A percentile compares a stretch with the other conserved stretches of the same genome.
phyloP scores from a whole-genome alignment of 208 protist genomes.

The Leishmania guyanensis region DNA sequence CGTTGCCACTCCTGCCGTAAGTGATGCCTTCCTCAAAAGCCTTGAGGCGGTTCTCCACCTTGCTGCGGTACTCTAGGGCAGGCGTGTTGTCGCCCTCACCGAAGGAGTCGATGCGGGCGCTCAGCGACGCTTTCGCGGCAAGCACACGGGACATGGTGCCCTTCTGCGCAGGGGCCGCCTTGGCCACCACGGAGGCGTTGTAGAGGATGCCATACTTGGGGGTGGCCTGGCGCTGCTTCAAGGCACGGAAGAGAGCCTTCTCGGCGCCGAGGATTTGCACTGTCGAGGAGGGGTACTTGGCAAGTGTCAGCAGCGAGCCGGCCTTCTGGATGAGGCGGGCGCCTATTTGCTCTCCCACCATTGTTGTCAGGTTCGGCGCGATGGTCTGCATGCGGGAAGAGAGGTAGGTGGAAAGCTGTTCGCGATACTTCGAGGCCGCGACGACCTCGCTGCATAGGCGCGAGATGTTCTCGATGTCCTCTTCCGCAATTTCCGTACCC shows the following conservation, averaged over 20 bases:
- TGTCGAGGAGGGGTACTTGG: constrained; percentile 99
- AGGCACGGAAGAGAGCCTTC: constrained; percentile 98
- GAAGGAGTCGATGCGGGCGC: constrained; percentile 98
- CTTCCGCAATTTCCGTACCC: constrained; percentile 97
- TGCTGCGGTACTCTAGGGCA: constrained; percentile 90
- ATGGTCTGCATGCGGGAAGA: constrained; percentile 98
- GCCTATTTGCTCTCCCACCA: constrained; percentile 98
- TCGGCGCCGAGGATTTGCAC: constrained; percentile 99
- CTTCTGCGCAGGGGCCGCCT: constrained; percentile 93
- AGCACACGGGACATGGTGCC: constrained; percentile 97
- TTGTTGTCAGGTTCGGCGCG: constrained; percentile 98
- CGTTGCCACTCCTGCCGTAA: constrained; percentile 89
- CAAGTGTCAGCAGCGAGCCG: constrained; percentile 97
- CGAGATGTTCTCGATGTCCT: constrained; percentile 95
- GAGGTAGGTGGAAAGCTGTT: constrained; percentile 97
- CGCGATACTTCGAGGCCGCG: constrained; percentile 93
- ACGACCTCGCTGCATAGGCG: constrained; percentile 94
- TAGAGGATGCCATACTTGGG: constrained; percentile 99
- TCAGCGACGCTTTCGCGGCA: constrained; percentile 98
- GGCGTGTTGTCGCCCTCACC: constrained; percentile 92
- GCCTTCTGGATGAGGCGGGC: constrained; percentile 99
- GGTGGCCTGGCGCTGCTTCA: constrained; percentile 99
- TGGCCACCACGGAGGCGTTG: constrained; percentile 97
- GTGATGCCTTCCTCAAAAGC: constrained; percentile 90
- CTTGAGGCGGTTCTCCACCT: constrained; percentile 88